Evolutionary conservation across 202 grass and related monocot species (phyloP).

Genomic region (Bolboschoenoplectus hybrid): DNA sequence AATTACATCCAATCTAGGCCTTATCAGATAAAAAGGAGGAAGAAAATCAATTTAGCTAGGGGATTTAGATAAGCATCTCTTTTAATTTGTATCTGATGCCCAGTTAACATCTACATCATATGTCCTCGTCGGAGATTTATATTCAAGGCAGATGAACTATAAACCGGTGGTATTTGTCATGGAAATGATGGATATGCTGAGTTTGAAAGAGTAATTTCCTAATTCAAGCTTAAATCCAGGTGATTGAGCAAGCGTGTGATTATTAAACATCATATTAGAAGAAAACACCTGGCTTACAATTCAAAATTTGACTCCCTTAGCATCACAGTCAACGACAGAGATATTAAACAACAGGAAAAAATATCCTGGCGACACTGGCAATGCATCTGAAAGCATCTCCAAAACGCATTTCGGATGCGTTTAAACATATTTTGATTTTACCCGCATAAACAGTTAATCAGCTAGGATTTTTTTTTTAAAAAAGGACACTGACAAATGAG

Average conservation of each 20-base stretch:
- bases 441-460: too few relatives aligned
- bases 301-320: constrained; percentile 17
- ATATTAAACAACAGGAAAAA: constrained; percentile 10
- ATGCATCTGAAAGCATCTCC: not conserved
- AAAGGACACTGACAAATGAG: not conserved
- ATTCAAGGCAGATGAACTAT: not conserved
- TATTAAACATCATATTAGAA: not conserved
- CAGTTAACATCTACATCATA: constrained; percentile 2
- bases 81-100: not conserved
- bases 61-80: not conserved
- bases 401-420: not conserved
- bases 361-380: not conserved
- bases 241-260: not conserved
- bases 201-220: not conserved
- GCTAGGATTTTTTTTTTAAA: too few relatives aligned
- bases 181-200: not conserved
- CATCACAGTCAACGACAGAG: not conserved
- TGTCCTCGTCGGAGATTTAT: not conserved
- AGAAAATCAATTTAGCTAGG: constrained; percentile 10
- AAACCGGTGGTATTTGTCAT: not conserved
- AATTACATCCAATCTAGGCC: constrained; percentile 20
- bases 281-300: not conserved
- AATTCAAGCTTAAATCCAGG: not conserved
- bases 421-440: not conserved
- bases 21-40: not conserved